Conservation (phyloP, 1,284 basidiomycete genomes). For the Phylloporus gajari region DNA sequence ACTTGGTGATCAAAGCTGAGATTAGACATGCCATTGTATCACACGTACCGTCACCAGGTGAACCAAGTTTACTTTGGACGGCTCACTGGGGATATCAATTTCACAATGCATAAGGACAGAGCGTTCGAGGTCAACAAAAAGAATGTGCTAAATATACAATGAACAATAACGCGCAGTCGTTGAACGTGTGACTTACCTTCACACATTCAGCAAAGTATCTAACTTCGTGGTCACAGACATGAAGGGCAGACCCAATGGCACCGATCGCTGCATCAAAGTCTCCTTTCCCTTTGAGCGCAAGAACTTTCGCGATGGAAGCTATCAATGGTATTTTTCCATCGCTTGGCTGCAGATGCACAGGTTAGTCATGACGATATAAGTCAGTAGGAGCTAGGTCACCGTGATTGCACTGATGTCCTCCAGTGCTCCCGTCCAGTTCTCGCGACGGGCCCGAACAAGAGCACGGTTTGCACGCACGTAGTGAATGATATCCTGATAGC, state of each 20-base stretch:
- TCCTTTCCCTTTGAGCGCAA: conserved; percentile 6
- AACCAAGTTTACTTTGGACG: neutral
- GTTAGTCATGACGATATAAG: neutral
- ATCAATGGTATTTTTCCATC: neutral
- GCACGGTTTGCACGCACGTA: neutral
- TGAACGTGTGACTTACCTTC: conserved; percentile 4
- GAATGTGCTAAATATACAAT: conserved; percentile 7
- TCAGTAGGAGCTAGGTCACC: neutral
- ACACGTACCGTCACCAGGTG: conserved; percentile 9
- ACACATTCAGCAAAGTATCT: conserved; percentile 12
- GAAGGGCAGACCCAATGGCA: conserved; percentile 1
- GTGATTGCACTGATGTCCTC: neutral
- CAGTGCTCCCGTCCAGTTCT: neutral
- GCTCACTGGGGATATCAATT: neutral
- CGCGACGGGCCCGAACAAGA: neutral
- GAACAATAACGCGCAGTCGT: neutral
- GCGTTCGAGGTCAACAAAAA: neutral
- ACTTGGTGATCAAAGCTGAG: neutral
- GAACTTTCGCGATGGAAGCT: conserved; percentile 11
- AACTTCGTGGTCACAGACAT: neutral
- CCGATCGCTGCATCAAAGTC: neutral
- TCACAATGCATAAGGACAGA: neutral
- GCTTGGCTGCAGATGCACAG: neutral
- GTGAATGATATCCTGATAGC: neutral
- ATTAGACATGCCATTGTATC: neutral